These are phyloP conservation scores for Fusarium tupiense DNA, from an alignment of 2,329 filamentous ascomycete genomes.

Conservation along the genomic window DNA sequence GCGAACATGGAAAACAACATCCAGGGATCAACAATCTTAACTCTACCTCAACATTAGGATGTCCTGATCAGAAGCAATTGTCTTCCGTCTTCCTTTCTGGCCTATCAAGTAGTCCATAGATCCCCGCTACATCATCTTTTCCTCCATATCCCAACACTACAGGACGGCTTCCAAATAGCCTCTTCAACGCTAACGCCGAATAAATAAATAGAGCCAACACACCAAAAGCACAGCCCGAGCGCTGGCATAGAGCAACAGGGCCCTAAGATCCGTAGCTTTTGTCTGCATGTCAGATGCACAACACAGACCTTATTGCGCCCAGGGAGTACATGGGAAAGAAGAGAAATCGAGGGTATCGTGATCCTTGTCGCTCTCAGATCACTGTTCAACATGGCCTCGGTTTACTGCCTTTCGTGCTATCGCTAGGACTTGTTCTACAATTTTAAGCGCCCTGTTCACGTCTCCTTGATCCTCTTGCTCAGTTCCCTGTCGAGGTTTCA, in stretches of 20 bases:
- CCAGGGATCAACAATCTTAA: background rate
- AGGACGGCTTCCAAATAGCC: background rate
- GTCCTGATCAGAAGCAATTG: background rate
- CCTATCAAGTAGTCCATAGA: background rate
- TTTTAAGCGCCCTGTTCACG: background rate
- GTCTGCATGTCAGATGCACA: slow-evolving; percentile 23
- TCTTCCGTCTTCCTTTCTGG: background rate
- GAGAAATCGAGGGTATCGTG: slow-evolving; percentile 8
- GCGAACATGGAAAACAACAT: background rate
- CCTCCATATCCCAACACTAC: background rate
- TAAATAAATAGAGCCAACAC: background rate
- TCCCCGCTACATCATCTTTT: background rate
- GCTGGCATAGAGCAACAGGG: slow-evolving; percentile 1
- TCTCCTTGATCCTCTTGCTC: background rate
- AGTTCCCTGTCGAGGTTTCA: slow-evolving; percentile 7
- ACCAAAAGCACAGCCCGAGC: slow-evolving; percentile 14
- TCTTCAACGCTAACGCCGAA: slow-evolving; percentile 8
- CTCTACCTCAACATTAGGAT: background rate
- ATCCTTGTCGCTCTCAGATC: slow-evolving; percentile 15
- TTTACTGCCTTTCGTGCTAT: background rate
- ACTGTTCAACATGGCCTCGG: background rate
- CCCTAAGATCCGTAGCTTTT: slow-evolving; percentile 2
- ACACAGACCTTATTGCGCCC: slow-evolving; percentile 26
- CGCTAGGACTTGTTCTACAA: background rate
- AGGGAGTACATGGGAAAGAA: background rate